phyloP scores from a whole-genome alignment of 345 rosid genomes.

The Syzygium grande region DNA sequence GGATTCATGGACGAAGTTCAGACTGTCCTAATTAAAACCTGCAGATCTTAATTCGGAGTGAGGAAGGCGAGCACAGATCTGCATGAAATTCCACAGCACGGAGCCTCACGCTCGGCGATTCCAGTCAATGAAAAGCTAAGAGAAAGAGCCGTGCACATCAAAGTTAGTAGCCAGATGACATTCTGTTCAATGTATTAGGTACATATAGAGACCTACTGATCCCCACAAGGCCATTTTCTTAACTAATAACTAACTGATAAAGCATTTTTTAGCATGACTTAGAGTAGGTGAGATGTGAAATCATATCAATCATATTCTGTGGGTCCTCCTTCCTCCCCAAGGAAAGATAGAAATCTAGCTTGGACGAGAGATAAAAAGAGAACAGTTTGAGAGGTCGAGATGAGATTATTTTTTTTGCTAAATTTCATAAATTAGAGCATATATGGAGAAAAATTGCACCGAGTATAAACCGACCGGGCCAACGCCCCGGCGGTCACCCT shows the following conservation, averaged over 20 bases:
- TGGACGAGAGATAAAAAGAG: not conserved
- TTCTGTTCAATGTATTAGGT: not conserved
- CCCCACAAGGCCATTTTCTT: not conserved
- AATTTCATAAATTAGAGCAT: not conserved
- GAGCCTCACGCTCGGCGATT: not conserved
- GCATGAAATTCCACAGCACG: not conserved
- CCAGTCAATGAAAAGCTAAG: not conserved
- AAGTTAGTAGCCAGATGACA: not conserved
- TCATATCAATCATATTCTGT: not conserved
- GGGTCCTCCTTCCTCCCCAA: not conserved
- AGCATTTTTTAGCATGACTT: not conserved
- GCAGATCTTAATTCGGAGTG: not conserved
- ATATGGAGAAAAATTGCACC: not conserved
- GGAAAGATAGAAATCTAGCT: not conserved
- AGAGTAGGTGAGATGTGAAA: not conserved
- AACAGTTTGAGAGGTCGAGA: not conserved
- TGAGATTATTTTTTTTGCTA: not conserved
- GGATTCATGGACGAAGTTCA: not conserved
- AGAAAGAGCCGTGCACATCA: not conserved
- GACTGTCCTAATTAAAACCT: not conserved
- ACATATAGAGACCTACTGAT: not conserved
- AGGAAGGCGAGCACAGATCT: not conserved
- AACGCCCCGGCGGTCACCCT: not conserved
- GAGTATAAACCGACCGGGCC: not conserved
- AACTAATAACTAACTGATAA: not conserved